Evolutionary conservation across 1,139 yeast genomes (phyloP).

Genomic region (Saccharomyces hybrid): DNA sequence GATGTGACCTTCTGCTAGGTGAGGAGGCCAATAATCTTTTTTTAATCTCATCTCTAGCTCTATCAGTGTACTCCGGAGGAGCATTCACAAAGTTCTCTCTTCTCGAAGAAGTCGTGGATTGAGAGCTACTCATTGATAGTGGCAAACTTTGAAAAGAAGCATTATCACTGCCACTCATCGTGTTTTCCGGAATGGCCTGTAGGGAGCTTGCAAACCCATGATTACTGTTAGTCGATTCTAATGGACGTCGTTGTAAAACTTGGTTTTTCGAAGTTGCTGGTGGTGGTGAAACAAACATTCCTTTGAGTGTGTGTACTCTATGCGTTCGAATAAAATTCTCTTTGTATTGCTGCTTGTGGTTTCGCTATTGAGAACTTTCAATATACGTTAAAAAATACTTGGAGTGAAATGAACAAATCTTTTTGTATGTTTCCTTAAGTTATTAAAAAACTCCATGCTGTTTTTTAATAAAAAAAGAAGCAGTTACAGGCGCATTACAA

Average conservation of each 20-base stretch:
- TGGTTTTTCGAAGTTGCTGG: slow-evolving; percentile 24
- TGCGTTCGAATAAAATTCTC: background rate
- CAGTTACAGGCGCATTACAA: background rate
- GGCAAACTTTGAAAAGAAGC: background rate
- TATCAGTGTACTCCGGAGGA: slow-evolving; percentile 35
- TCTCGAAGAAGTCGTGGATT: background rate
- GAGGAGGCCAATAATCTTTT: slow-evolving; percentile 24
- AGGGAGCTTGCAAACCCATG: background rate
- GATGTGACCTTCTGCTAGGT: background rate
- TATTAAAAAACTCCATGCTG: background rate
- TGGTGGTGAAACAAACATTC: slow-evolving; percentile 30
- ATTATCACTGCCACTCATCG: background rate
- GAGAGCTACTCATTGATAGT: background rate
- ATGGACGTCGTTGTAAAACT: slow-evolving; percentile 2
- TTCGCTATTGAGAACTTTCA: background rate
- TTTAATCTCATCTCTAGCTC: slow-evolving; percentile 36
- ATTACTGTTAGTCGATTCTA: background rate
- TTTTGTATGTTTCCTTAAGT: background rate
- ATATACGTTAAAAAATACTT: background rate
- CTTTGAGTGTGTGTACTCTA: background rate
- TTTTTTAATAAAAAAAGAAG: background rate
- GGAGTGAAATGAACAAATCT: background rate
- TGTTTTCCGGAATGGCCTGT: background rate
- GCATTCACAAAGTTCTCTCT: slow-evolving; percentile 28
- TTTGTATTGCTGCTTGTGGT: background rate